phyloP scores from a whole-genome alignment of 495 filamentous ascomycete genomes.

The Penicillium nucicola region DNA sequence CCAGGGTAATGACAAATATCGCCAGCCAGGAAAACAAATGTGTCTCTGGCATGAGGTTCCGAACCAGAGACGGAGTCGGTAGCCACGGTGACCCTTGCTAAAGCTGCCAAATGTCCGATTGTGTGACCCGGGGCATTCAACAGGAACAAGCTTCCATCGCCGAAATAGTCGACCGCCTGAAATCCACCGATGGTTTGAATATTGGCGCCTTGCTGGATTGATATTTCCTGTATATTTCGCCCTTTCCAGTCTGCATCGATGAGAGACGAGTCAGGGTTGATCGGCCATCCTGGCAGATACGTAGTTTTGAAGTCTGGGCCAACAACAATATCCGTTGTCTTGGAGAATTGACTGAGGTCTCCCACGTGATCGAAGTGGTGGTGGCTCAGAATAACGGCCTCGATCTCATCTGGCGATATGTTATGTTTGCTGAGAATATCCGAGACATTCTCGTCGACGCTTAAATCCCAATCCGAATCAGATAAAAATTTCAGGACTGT shows the following conservation, averaged over 20 bases:
- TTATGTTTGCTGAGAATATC: not conserved
- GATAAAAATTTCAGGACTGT: not conserved
- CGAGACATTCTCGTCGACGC: constrained; percentile 1
- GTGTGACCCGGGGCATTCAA: constrained; percentile 19
- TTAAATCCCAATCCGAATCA: constrained; percentile 1
- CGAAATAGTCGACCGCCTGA: constrained; percentile 8
- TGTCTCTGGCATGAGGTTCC: not conserved
- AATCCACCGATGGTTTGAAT: not conserved
- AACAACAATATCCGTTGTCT: constrained; percentile 46
- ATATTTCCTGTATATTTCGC: not conserved
- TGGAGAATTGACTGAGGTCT: constrained; percentile 45
- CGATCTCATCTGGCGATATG: not conserved
- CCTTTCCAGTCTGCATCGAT: not conserved
- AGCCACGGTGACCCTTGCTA: constrained; percentile 9
- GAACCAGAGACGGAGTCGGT: not conserved
- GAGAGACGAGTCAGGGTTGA: constrained; percentile 25
- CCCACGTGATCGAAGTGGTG: constrained; percentile 59
- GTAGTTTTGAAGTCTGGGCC: constrained; percentile 49
- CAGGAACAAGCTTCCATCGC: constrained; percentile 11
- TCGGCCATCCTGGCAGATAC: constrained; percentile 48
- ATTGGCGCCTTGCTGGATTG: not conserved
- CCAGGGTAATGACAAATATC: constrained; percentile 3
- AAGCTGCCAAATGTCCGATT: constrained; percentile 29
- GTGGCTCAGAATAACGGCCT: constrained; percentile 35
- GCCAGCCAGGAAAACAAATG: not conserved